A percentile compares a stretch with the other conserved stretches of the same genome.
Conservation (phyloP, 441 rosid species). For the Melastoma candidum region DNA sequence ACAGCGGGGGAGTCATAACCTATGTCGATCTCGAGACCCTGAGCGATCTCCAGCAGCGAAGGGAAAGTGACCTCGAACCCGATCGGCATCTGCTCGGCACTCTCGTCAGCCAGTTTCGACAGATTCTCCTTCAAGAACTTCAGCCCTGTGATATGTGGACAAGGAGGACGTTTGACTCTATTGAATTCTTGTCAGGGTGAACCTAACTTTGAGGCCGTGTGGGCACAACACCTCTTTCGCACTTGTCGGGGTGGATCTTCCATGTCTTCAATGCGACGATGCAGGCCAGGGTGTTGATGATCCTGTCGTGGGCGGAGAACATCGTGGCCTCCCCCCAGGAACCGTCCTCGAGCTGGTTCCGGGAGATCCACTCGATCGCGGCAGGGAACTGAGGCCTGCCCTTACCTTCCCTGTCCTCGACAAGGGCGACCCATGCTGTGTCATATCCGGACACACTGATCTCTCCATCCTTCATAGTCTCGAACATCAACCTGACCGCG, state of each 20-base stretch:
- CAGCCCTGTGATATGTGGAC: slow-evolving; percentile 18
- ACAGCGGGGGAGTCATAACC: slow-evolving; percentile 45
- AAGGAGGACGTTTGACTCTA: too few species aligned
- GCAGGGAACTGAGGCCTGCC: slow-evolving; percentile 70
- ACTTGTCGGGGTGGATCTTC: slow-evolving; percentile 58
- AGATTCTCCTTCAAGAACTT: slow-evolving; percentile 50
- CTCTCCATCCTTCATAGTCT: slow-evolving; percentile 75
- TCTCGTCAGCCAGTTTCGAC: slow-evolving; percentile 51
- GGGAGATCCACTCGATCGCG: slow-evolving; percentile 65
- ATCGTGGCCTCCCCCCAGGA: slow-evolving; percentile 80
- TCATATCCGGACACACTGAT: slow-evolving; percentile 80
- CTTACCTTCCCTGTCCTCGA: slow-evolving; percentile 34
- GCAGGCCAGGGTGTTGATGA: slow-evolving; percentile 77
- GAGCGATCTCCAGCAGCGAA: slow-evolving; percentile 55
- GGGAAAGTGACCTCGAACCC: slow-evolving; percentile 92
- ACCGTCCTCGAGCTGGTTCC: slow-evolving; percentile 72
- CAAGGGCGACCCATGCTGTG: slow-evolving; percentile 93
- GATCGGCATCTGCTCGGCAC: slow-evolving; percentile 74
- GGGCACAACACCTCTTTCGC: slow-evolving; percentile 35
- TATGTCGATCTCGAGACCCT: slow-evolving; percentile 37
- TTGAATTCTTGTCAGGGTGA: too few species aligned
- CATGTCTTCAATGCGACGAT: slow-evolving; percentile 70
- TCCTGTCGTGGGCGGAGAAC: slow-evolving; percentile 66
- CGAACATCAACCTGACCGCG: slow-evolving; percentile 38
- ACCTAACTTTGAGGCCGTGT: too few species aligned